Percentiles rank a stretch among this genome's conserved stretches.
Conservation (phyloP, 441 rosid species). For the Dalechampia spathulata region DNA sequence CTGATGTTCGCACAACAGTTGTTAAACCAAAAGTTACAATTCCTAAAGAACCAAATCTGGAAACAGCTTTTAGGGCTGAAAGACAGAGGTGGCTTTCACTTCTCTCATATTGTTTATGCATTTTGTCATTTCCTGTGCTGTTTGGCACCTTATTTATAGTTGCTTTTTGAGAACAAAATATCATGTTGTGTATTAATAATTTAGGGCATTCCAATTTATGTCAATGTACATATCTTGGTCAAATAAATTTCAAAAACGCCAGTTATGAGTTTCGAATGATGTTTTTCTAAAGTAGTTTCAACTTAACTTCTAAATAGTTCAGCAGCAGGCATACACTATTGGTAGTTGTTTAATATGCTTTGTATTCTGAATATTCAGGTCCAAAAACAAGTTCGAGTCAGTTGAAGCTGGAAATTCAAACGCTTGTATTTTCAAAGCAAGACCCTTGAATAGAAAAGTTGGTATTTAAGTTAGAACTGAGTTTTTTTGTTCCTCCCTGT, state of each 20-base stretch:
- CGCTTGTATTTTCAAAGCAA: conserved; percentile 35
- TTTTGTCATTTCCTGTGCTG: background rate
- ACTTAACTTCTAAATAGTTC: background rate
- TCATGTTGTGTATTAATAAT: background rate
- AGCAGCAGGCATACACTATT: background rate
- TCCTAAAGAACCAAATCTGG: conserved; percentile 68
- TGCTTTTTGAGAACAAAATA: background rate
- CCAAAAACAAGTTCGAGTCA: conserved; percentile 32
- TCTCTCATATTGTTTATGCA: background rate
- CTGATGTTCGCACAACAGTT: conserved; percentile 15
- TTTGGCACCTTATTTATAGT: background rate
- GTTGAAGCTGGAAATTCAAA: conserved; percentile 28
- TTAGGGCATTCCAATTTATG: background rate
- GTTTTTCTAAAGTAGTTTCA: background rate
- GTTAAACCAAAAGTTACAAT: conserved; percentile 53
- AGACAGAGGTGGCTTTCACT: conserved; percentile 36
- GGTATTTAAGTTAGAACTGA: conserved; percentile 13
- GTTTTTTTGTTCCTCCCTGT: conserved; percentile 1
- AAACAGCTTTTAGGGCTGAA: conserved; percentile 66
- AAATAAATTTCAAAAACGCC: too few species aligned
- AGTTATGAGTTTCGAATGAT: background rate
- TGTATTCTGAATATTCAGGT: conserved; percentile 37
- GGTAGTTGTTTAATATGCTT: background rate
- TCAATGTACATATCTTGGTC: background rate
- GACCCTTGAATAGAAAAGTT: conserved; percentile 45